Percentiles rank a stretch among this genome's conserved stretches.
Evolutionary conservation across 2,329 filamentous ascomycete genomes (phyloP).

Genomic region (Thelonectria discophora): DNA sequence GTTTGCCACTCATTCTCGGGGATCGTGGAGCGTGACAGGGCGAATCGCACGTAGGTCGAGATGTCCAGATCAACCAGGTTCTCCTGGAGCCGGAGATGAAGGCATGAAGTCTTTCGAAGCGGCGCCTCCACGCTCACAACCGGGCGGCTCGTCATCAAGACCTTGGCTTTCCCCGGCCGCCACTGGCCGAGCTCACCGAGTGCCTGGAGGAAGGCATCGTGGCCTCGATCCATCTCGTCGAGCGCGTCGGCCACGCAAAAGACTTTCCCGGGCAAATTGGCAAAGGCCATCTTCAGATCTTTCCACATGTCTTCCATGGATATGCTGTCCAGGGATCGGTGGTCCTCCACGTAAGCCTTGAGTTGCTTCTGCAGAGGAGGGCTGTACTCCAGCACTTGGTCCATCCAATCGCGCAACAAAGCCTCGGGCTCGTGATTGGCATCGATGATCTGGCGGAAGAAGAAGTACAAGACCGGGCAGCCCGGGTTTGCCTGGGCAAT

Average conservation of each 20-base stretch:
- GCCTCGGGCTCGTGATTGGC: conserved; percentile 45
- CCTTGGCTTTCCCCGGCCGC: conserved; percentile 47
- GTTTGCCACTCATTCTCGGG: neutral
- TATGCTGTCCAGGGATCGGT: neutral
- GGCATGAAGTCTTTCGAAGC: conserved; percentile 37
- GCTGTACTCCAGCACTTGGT: conserved; percentile 45
- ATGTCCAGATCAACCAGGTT: conserved; percentile 52
- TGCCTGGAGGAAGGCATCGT: conserved; percentile 44
- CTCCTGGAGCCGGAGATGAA: conserved; percentile 49
- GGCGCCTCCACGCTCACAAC: conserved; percentile 40
- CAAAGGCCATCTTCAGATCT: conserved; percentile 2
- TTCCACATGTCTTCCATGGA: conserved; percentile 11
- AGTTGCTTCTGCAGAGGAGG: conserved; percentile 42
- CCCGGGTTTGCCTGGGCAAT: neutral
- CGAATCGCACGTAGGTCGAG: conserved; percentile 40
- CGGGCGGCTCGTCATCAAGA: conserved; percentile 55
- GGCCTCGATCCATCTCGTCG: conserved; percentile 55
- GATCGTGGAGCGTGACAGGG: conserved; percentile 25
- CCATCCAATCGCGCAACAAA: conserved; percentile 48
- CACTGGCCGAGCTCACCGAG: conserved; percentile 45
- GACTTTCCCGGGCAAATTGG: conserved; percentile 26
- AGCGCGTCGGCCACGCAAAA: conserved; percentile 55
- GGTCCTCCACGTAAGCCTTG: conserved; percentile 18
- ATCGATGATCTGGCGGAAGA: conserved; percentile 51
- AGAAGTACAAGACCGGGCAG: conserved; percentile 48